Base-by-base conservation (phyloP, 2,329 filamentous ascomycete species). In the Venturia pyrina region DNA sequence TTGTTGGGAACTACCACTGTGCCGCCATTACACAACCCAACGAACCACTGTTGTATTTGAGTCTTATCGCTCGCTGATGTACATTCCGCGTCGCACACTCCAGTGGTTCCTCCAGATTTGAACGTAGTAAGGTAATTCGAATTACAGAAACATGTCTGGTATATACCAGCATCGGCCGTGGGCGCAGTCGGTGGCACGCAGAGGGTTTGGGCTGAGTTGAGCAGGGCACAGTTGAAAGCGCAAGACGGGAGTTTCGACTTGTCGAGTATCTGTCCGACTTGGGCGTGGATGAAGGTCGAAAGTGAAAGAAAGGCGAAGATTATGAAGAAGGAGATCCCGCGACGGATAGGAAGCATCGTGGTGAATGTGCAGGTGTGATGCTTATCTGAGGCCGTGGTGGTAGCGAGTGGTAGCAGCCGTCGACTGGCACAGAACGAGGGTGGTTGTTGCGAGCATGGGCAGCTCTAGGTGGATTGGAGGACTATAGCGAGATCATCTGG, bases 71-170 rank as follows among this genome's bases (percentile, higher is more conserved):
- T 21, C 3, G 37, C 61, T 8, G 60, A 53, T 0, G 56, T 24
- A 21, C 61, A 66, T 11, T 34, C 61, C 11, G 37, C 59, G 34
- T 66, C 65, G 46, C 65, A 66, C 10, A 64, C 46, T 37, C 56
- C 56, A 41, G 56, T 56, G 5, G 61, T 48, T 24, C 7, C 24
- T 44, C 64, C 64, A 2, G 64, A 40, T 46, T 56, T 66, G 40
- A 64, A 63, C 1, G 59, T n/a, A 5, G 57, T 34, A 11, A 66
- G 65, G 21, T 63, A 66, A 43, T 50, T 63, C 5, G 65, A 63
- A 32, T 66, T 63, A 37, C 65, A 66, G 32, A 63, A 66, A 41
- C 65, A 66, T 43, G 48, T n/a, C 53, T 65, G 63, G 40, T 65
- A 65, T 17, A 21, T 59, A n/a, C 44, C 50, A 37, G 48, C n/a